Evolutionary conservation across 2,329 filamentous ascomycete genomes (phyloP), one percentile per base, ranked within the genome.

Genomic region (Apiospora marii): DNA sequence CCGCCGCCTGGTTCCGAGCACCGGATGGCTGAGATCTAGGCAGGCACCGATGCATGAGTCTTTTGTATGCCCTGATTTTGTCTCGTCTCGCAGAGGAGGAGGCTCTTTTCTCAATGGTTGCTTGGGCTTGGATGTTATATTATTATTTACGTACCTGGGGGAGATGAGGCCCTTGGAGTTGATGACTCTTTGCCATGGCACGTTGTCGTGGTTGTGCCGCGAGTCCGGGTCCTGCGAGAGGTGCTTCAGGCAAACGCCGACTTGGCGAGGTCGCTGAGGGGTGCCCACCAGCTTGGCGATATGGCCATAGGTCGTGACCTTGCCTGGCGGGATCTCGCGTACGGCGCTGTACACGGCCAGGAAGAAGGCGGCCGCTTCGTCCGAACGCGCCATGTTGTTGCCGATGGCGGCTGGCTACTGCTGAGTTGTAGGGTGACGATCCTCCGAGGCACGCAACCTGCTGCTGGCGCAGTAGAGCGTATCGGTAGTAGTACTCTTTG

Each of bases 111-210:
- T 30, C 27, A 30, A 12, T 30, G 14, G 24, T 27, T 34, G 14
- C 14, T 46, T 22, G 8, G 8, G 30, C 30, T 34, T 14, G 16
- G 16, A 8, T n/a, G 22, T 10, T n/a, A 8, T n/a, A 7, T 10
- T 37, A 16, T 37, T 34, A 61, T 30, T 37, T 34, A 61, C 53
- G 6, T 68, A 96, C 94, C 95, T 90, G 10, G 93, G 93, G 64
- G 95, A 97, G 76, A 98, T 97, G 73, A 90, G 86, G 30, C 96
- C 95, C 82, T 93, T 96, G 19, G 94, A 85, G 81, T 96, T 98
- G 80, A 98, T 93, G 73, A 98, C 94, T 72, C 96, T 87, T 85
- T 98, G 96, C 96, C 96, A 98, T 0, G 96, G 96, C 4, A 98
- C 96, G 75, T 92, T 98, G 34, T 85, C 86, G 73, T 88, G 86